These are phyloP conservation scores for Aspergillus neotritici DNA, from an alignment of 2,329 filamentous ascomycete genomes.

Conservation along the genomic window DNA sequence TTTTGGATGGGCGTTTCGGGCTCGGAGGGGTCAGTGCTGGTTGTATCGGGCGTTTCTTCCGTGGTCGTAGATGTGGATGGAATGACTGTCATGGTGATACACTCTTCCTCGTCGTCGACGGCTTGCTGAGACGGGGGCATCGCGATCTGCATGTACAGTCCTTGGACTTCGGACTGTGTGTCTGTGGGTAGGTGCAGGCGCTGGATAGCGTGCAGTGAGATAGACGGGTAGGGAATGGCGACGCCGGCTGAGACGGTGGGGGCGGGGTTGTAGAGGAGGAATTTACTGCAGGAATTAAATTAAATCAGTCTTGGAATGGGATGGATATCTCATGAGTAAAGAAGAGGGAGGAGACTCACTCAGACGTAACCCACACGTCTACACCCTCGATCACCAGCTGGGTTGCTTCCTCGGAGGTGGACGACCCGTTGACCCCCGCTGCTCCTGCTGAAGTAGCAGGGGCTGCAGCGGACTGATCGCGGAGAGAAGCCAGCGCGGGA, in stretches of 20 bases:
- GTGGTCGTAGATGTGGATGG: slow-evolving; percentile 21
- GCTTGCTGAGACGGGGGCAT: slow-evolving; percentile 17
- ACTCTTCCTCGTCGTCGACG: slow-evolving; percentile 37
- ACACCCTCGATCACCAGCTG: slow-evolving; percentile 36
- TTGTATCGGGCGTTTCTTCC: slow-evolving; percentile 11
- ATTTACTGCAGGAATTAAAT: slow-evolving; percentile 36
- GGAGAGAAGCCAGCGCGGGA: slow-evolving; percentile 31
- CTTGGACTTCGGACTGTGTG: slow-evolving; percentile 32
- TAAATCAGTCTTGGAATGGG: slow-evolving; percentile 3
- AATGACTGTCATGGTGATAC: slow-evolving; percentile 41
- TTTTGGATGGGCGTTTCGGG: slow-evolving; percentile 34
- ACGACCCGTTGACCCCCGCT: slow-evolving; percentile 11
- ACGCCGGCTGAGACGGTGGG: slow-evolving; percentile 28
- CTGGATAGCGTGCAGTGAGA: slow-evolving; percentile 46
- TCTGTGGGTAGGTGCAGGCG: slow-evolving; percentile 33
- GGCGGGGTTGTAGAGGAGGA: slow-evolving; percentile 37
- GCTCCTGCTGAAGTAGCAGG: too few species aligned
- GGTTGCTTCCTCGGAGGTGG: slow-evolving; percentile 13
- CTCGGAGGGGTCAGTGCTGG: slow-evolving; percentile 19
- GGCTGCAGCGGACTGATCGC: slow-evolving; percentile 11
- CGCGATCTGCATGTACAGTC: slow-evolving; percentile 46
- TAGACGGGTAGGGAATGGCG: slow-evolving; percentile 44
- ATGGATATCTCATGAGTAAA: not conserved
- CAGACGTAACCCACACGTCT: slow-evolving; percentile 45
- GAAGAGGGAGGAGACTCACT: slow-evolving; percentile 29